Percentiles rank a stretch among this genome's conserved stretches.
Evolutionary conservation across 805 yeast genomes (phyloP).

Genomic region (Limtongia smithiae): DNA sequence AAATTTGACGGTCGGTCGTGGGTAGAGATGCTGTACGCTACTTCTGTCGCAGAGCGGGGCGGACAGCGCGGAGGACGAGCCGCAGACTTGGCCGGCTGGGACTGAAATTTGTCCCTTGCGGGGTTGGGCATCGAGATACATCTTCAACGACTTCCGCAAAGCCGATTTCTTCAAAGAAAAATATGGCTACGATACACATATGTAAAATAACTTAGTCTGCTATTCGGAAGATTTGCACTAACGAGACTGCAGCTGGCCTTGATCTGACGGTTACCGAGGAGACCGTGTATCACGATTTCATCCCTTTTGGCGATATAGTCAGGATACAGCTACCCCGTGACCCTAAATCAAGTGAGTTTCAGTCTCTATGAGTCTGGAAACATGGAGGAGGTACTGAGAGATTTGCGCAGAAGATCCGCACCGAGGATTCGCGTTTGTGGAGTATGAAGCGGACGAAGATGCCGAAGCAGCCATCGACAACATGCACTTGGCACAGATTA

Average conservation of each 20-base stretch:
- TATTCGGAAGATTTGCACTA: no score
- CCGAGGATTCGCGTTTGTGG: conserved; percentile 33
- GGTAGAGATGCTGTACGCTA: no score
- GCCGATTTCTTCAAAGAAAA: not conserved
- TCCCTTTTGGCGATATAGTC: conserved; percentile 37
- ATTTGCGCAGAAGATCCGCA: conserved; percentile 17
- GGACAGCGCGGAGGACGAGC: no score
- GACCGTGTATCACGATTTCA: conserved; percentile 30
- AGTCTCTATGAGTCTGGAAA: not conserved
- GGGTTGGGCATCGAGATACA: no score
- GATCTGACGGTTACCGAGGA: conserved; percentile 28
- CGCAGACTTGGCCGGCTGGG: no score
- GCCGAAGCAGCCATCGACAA: conserved; percentile 39
- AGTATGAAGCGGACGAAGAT: conserved; percentile 34
- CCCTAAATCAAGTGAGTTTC: conserved; percentile 18
- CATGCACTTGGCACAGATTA: conserved; percentile 33
- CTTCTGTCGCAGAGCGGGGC: no score
- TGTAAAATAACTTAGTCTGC: no score
- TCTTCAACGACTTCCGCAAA: no score
- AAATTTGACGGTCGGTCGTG: no score
- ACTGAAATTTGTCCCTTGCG: no score
- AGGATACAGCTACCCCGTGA: conserved; percentile 28
- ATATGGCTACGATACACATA: no score
- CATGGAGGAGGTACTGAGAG: not conserved
- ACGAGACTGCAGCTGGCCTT: conserved; percentile 14